Percentiles rank a stretch among this genome's conserved stretches.
Conservation (phyloP, 768 basidiomycete genomes). For the Boletus coccyginus region DNA sequence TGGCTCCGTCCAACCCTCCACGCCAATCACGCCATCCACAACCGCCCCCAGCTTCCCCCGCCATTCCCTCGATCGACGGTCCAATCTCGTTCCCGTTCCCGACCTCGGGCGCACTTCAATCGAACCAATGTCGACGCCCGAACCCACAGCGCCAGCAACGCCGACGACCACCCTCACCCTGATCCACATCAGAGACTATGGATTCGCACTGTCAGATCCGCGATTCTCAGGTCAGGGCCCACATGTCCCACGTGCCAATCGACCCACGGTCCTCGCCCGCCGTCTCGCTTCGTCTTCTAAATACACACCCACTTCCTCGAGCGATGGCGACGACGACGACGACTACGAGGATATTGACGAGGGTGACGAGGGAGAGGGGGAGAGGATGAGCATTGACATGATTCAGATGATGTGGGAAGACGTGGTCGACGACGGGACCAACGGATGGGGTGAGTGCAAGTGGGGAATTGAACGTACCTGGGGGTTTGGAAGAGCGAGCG, state of each 20-base stretch:
- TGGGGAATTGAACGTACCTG: conserved; percentile 42
- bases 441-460: conserved; percentile 41
- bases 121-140: neutral
- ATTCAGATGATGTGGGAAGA: conserved; percentile 19
- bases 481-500: conserved; percentile 24
- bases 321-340: conserved; percentile 4
- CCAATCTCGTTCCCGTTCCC: neutral
- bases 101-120: neutral
- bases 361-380: conserved; percentile 2
- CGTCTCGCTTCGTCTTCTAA: conserved; percentile 25
- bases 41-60: neutral
- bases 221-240: conserved; percentile 44
- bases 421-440: conserved; percentile 23
- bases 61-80: neutral
- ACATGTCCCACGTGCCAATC: conserved; percentile 39
- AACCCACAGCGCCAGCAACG: neutral
- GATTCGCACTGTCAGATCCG: conserved; percentile 39
- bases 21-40: neutral
- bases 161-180: conserved; percentile 4
- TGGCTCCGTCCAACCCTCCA: neutral
- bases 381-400: neutral
- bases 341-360: conserved; percentile 8
- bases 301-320: conserved; percentile 6
- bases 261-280: conserved; percentile 28
- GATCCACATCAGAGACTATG: conserved; percentile 52